A percentile compares a stretch with the other conserved stretches of the same genome.
Conservation (phyloP, 2,329 filamentous ascomycete species). For the Aspergillus sclerotialis region DNA sequence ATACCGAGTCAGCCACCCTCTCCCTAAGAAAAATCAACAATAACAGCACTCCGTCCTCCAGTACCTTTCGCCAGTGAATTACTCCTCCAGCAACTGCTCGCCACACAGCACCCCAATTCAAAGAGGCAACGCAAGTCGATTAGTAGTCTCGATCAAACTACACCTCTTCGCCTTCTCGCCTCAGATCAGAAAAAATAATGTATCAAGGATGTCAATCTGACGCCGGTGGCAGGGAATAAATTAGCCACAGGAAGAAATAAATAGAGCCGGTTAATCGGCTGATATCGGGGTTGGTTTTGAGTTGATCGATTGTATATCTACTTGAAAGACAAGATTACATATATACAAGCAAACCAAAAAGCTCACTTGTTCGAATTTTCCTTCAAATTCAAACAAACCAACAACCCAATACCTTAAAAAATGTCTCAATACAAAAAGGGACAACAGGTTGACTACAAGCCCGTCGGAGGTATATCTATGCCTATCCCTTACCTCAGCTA, state of each 20-base stretch:
- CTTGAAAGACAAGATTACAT: too few species aligned
- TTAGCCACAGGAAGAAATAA: slow-evolving; percentile 2
- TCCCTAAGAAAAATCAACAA: too few species aligned
- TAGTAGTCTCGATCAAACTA: too few species aligned
- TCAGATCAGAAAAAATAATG: neutral
- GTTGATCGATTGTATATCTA: too few species aligned
- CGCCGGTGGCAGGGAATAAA: slow-evolving; percentile 3
- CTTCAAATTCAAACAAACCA: neutral
- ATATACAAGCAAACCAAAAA: neutral
- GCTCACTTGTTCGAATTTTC: neutral
- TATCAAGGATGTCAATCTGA: slow-evolving; percentile 11
- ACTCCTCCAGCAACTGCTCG: neutral
- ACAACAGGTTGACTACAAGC: slow-evolving; percentile 34
- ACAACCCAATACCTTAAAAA: slow-evolving; percentile 1
- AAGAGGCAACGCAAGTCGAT: neutral
- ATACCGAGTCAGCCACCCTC: too few species aligned
- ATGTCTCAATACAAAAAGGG: slow-evolving; percentile 26
- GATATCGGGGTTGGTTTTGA: too few species aligned
- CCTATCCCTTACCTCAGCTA: too few species aligned
- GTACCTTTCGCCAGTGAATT: too few species aligned
- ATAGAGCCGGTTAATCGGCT: slow-evolving; percentile 1
- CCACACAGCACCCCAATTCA: neutral
- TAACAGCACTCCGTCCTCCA: too few species aligned
- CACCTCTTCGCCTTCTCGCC: too few species aligned
- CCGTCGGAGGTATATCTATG: slow-evolving; percentile 33